phyloP scores from a whole-genome alignment of 2,329 filamentous ascomycete genomes.

The Lecanicillium sp. region DNA sequence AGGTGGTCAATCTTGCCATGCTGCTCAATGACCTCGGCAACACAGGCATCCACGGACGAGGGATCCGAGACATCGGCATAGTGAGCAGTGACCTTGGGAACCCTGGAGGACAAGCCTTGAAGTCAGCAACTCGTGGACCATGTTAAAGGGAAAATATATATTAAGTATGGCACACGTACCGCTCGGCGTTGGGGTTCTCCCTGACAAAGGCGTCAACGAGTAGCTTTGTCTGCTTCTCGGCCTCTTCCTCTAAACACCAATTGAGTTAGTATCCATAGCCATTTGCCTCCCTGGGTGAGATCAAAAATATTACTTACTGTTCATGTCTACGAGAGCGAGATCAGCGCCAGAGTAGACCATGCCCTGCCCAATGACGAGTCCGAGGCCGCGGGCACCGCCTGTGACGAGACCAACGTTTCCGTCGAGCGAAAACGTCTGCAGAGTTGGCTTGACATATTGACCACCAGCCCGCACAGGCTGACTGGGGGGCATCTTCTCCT shows the following conservation, averaged over 20 bases:
- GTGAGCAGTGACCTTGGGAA: slow-evolving; percentile 82
- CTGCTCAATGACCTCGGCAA: slow-evolving; percentile 46
- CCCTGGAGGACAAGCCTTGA: slow-evolving; percentile 28
- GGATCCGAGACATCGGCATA: slow-evolving; percentile 79
- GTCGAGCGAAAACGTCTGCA: slow-evolving; percentile 80
- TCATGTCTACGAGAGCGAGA: slow-evolving; percentile 87
- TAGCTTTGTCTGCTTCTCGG: slow-evolving; percentile 63
- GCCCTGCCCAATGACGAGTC: slow-evolving; percentile 87
- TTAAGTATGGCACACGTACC: no score
- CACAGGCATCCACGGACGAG: slow-evolving; percentile 65
- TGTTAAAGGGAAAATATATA: no score
- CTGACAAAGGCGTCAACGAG: slow-evolving; percentile 68
- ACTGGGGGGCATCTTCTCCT: slow-evolving; percentile 63
- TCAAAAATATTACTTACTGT: slow-evolving; percentile 68
- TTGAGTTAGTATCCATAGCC: no score
- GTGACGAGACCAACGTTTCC: slow-evolving; percentile 79
- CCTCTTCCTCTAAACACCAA: slow-evolving; percentile 63
- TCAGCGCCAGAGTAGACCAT: slow-evolving; percentile 82
- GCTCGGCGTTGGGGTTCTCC: slow-evolving; percentile 68
- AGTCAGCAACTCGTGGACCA: no score
- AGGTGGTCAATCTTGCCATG: slow-evolving; percentile 85
- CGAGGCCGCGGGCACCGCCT: slow-evolving; percentile 80
- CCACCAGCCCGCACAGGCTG: slow-evolving; percentile 69
- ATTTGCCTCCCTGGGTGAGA: no score
- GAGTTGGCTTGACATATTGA: slow-evolving; percentile 74